These are phyloP conservation scores for Lathyrus oleraceus DNA, from an alignment of 306 rosid genomes.

Conservation along the genomic window DNA sequence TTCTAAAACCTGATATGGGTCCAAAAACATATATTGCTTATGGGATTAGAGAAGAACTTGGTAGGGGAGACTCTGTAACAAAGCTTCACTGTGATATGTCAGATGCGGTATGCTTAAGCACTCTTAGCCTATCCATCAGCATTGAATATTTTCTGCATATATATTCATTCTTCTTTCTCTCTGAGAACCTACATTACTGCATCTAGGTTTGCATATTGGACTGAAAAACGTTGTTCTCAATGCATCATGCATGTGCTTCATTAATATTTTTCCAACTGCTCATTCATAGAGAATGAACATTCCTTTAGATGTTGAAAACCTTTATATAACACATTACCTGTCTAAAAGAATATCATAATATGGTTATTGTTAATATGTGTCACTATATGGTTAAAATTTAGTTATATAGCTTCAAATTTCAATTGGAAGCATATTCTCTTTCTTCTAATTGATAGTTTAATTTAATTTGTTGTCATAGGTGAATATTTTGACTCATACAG, in stretches of 20 bases:
- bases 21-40: conserved; percentile 88
- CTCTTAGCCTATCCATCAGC: not conserved
- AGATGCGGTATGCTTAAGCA: conserved; percentile 68
- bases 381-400: conserved; percentile 7
- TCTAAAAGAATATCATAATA: conserved; percentile 15
- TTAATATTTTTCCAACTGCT: not conserved
- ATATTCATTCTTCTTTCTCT: conserved; percentile 14
- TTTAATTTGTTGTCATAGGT: conserved; percentile 50
- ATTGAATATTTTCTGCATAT: conserved; percentile 20
- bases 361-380: conserved; percentile 14
- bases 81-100: conserved; percentile 94
- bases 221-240: conserved; percentile 17
- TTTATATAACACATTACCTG: not conserved
- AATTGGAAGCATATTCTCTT: conserved; percentile 25
- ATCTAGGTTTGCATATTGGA: conserved; percentile 19
- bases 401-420: not conserved
- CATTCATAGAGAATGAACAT: conserved; percentile 12
- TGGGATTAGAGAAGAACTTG: conserved; percentile 76
- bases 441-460: conserved; percentile 16
- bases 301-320: conserved; percentile 4
- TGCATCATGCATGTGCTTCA: not conserved
- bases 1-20: conserved; percentile 88
- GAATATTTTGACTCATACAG: conserved; percentile 75
- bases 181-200: not conserved
- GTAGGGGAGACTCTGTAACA: conserved; percentile 92